Conservation (phyloP, 2,329 filamentous ascomycete genomes). For the Pseudogymnoascus sp. region DNA sequence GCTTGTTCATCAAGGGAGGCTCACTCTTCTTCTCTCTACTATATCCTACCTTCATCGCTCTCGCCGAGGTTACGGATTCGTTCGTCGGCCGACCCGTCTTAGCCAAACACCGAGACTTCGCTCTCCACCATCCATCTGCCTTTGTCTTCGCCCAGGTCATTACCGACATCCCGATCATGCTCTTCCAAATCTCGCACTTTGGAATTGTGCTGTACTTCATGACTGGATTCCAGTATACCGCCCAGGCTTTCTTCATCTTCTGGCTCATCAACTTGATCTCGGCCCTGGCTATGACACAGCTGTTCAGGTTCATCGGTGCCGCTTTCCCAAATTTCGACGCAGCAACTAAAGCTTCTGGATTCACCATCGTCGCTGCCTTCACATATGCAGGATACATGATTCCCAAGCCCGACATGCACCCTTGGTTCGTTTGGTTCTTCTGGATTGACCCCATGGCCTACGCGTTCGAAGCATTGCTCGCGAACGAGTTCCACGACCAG, state of each 20-base stretch:
- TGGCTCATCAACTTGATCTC: constrained; percentile 45
- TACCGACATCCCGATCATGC: constrained; percentile 46
- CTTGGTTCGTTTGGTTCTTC: constrained; percentile 55
- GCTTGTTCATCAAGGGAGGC: constrained; percentile 56
- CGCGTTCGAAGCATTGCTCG: constrained; percentile 58
- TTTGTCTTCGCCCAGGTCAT: constrained; percentile 50
- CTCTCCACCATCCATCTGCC: constrained; percentile 48
- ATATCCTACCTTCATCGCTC: constrained; percentile 52
- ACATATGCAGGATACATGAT: constrained; percentile 60
- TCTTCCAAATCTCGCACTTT: constrained; percentile 51
- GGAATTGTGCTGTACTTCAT: constrained; percentile 55
- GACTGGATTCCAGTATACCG: constrained; percentile 45
- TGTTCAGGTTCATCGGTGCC: constrained; percentile 49
- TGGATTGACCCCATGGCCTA: constrained; percentile 63
- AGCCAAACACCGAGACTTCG: constrained; percentile 50
- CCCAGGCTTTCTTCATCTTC: constrained; percentile 52
- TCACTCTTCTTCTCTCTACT: constrained; percentile 57
- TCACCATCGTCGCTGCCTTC: constrained; percentile 42
- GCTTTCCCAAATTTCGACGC: constrained; percentile 48
- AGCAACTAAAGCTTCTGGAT: constrained; percentile 49
- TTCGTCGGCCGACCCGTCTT: constrained; percentile 54
- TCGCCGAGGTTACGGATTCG: constrained; percentile 58
- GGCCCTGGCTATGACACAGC: constrained; percentile 49
- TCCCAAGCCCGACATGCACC: constrained; percentile 51
- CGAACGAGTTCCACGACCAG: constrained; percentile 62